Base-by-base conservation (phyloP, 2,329 filamentous ascomycete genomes). In the Grosmannia serpens region DNA sequence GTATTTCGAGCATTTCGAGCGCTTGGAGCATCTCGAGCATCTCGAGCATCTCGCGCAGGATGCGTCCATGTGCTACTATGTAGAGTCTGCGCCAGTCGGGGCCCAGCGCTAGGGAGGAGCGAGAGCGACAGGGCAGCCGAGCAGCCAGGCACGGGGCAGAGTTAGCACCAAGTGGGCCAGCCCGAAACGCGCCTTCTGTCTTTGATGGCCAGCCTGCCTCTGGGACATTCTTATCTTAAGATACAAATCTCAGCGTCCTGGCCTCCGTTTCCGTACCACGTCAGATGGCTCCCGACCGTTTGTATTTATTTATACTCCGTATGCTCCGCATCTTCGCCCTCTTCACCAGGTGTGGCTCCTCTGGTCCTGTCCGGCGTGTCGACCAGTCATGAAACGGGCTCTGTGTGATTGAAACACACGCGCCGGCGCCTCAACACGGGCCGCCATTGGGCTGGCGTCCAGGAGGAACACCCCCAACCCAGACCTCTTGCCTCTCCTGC, bases 391-490 rank as follows among this genome's bases (percentile, higher is more conserved):
- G 62, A 63, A 63, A 63, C 62, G 29, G 54, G 53, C 56, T 55
- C 20, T 50, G 56, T 61, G 60, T 62, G 60, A 60, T 62, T 59
- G 59, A 63, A 63, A 63, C 62, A 62, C 62, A 59, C 62, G 60
- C 51, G 53, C 41, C 58, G 60, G 60, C 61, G 60, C 60, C 59
- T 61, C 61, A 61, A 58, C 56, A 60, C 56, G 58, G 15, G 33
- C 46, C 17, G 31, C 51, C n/a, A 62, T 62, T 61, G 61, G 61
- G 15, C 31, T 35, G 51, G n/a, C 46, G 46, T 9, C 46, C 47
- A 27, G 47, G 24, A 50, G 47, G 47, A 29, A 11, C 24, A 24
- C 7, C 22, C 11, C n/a, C n/a, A n/a, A n/a, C n/a, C n/a, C n/a
- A n/a, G n/a, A n/a, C n/a, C n/a, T n/a, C n/a, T n/a, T n/a, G n/a